phyloP scores from a whole-genome alignment of 2,329 filamentous ascomycete species.

The Xylaria multiplex region DNA sequence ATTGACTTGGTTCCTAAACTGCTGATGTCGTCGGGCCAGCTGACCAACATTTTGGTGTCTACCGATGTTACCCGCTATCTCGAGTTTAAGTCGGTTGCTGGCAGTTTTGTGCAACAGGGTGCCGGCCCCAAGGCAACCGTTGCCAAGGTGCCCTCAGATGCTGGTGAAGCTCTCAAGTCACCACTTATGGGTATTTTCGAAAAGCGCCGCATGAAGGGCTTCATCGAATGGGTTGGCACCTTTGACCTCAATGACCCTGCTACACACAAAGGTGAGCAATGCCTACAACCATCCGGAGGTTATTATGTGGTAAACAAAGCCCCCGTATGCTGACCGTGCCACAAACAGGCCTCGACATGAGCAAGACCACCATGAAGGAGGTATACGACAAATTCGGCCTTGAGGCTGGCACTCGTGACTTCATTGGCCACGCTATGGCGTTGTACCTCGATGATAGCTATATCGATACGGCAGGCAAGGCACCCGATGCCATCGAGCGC shows the following conservation, averaged over 20 bases:
- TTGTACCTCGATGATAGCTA: slow-evolving; percentile 93
- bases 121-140: slow-evolving; percentile 84
- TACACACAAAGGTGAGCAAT: slow-evolving; percentile 83
- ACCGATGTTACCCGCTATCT: slow-evolving; percentile 91
- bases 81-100: slow-evolving; percentile 93
- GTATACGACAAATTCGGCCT: slow-evolving; percentile 98
- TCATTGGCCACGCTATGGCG: slow-evolving; percentile 98
- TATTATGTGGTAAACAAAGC: slow-evolving; percentile 1
- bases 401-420: slow-evolving; percentile 88
- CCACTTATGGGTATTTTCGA: slow-evolving; percentile 97
- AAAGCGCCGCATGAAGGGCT: slow-evolving; percentile 96
- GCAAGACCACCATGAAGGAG: slow-evolving; percentile 90
- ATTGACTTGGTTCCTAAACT: slow-evolving; percentile 98
- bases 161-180: slow-evolving; percentile 87
- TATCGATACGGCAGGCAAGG: slow-evolving; percentile 75
- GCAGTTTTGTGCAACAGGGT: slow-evolving; percentile 95
- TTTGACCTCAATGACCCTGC: slow-evolving; percentile 84
- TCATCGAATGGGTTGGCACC: slow-evolving; percentile 92
- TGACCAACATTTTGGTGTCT: slow-evolving; percentile 98
- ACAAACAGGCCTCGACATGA: slow-evolving; percentile 80
- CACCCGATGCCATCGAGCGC: slow-evolving; percentile 87
- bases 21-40: slow-evolving; percentile 96
- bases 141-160: slow-evolving; percentile 96
- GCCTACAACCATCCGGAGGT: background rate
- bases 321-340: slow-evolving; percentile 19